Evolutionary conservation across 2,329 filamentous ascomycete species (phyloP).

Genomic region (Eutypella sp.): DNA sequence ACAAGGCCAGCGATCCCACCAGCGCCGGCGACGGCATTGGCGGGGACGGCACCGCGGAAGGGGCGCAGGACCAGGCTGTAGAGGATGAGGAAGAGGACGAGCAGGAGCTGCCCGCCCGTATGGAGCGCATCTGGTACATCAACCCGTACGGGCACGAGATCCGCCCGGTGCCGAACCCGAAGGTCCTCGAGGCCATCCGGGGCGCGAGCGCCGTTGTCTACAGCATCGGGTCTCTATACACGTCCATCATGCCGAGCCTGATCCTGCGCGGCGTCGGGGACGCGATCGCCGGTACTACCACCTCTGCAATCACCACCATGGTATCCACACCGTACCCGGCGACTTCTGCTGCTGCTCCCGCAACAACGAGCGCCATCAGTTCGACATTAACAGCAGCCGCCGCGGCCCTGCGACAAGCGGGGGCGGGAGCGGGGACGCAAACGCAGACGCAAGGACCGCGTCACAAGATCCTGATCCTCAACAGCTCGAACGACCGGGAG

Average conservation of each 20-base stretch:
- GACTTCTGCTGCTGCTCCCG: too few relatives aligned
- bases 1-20: not conserved
- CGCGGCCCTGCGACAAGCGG: slow-evolving; percentile 1
- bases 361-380: not conserved
- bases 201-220: slow-evolving; percentile 71
- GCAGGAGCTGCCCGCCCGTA: slow-evolving; percentile 70
- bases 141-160: slow-evolving; percentile 99
- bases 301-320: too few relatives aligned
- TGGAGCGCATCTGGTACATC: slow-evolving; percentile 90
- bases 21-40: not conserved
- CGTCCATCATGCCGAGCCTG: slow-evolving; percentile 77
- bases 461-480: slow-evolving; percentile 79
- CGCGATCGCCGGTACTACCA: slow-evolving; percentile 42
- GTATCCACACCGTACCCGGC: too few relatives aligned
- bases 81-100: slow-evolving; percentile 42
- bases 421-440: not conserved
- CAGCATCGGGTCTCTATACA: slow-evolving; percentile 91
- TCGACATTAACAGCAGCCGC: slow-evolving; percentile 16
- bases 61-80: not conserved
- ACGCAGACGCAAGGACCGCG: slow-evolving; percentile 29
- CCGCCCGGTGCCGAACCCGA: slow-evolving; percentile 73
- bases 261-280: slow-evolving; percentile 72
- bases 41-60: not conserved
- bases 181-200: slow-evolving; percentile 65
- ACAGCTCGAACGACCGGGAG: slow-evolving; percentile 79